phyloP scores from a whole-genome alignment of 805 yeast species.

The Ogataea populi-albae region DNA sequence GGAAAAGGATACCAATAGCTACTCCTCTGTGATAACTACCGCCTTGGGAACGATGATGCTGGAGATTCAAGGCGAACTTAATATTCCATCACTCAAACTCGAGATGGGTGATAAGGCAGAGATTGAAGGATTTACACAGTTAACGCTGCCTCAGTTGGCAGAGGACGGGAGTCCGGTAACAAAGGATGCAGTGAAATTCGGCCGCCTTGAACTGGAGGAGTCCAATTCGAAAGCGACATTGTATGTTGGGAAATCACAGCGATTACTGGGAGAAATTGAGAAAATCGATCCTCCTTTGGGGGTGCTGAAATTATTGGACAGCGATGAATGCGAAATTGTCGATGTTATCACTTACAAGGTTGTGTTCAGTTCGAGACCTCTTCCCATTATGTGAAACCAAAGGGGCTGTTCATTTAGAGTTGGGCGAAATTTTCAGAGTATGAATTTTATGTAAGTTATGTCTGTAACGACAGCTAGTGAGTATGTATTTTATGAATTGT shows the following conservation, averaged over 20 bases:
- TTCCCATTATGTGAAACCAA: constrained; percentile 71
- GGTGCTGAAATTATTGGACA: constrained; percentile 43
- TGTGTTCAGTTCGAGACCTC: constrained; percentile 64
- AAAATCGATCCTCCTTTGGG: constrained; percentile 65
- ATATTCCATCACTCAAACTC: constrained; percentile 42
- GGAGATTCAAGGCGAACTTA: constrained; percentile 74
- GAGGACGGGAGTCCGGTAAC: constrained; percentile 4
- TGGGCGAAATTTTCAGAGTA: too few species aligned
- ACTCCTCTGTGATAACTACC: constrained; percentile 40
- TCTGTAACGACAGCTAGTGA: background rate
- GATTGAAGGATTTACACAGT: constrained; percentile 33
- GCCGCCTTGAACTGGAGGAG: constrained; percentile 44
- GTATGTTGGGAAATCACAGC: constrained; percentile 65
- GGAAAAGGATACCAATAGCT: constrained; percentile 4
- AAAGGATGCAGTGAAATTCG: constrained; percentile 47
- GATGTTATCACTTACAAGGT: constrained; percentile 60
- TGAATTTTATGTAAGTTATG: background rate
- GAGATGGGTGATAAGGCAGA: constrained; percentile 33
- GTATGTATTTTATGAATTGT: too few species aligned
- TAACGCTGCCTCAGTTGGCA: constrained; percentile 19
- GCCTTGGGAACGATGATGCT: constrained; percentile 57
- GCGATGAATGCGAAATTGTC: constrained; percentile 44
- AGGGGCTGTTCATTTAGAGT: too few species aligned
- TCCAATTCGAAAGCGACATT: constrained; percentile 51
- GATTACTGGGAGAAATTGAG: constrained; percentile 60